A percentile compares a stretch with the other conserved stretches of the same genome.
Conservation (phyloP, 345 rosid genomes). For the Orychophragmus violaceus region DNA sequence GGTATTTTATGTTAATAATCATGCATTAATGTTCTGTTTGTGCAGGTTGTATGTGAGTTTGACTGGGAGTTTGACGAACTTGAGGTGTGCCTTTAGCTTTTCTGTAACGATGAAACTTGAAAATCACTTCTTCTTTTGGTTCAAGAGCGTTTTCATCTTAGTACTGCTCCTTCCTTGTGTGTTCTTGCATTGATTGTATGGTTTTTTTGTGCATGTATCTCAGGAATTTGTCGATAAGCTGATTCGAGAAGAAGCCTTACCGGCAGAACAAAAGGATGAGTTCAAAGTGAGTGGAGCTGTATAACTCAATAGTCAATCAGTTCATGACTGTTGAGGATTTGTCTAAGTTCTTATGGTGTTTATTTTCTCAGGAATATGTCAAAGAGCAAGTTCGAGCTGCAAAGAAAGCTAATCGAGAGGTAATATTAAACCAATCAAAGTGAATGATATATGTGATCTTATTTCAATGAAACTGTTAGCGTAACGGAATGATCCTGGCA, state of each 20-base stretch:
- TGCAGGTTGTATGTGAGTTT: slow-evolving; percentile 92
- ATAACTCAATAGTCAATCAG: neutral
- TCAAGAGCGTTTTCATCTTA: neutral
- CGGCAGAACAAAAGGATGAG: slow-evolving; percentile 77
- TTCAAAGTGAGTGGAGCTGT: slow-evolving; percentile 52
- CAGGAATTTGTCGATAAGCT: slow-evolving; percentile 70
- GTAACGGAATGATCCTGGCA: slow-evolving; percentile 20
- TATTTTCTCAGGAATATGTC: slow-evolving; percentile 55
- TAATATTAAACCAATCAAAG: slow-evolving; percentile 13
- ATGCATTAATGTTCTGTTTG: neutral
- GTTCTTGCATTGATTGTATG: slow-evolving; percentile 4
- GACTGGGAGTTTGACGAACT: slow-evolving; percentile 92
- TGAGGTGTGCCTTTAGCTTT: slow-evolving; percentile 49
- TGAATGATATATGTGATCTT: neutral
- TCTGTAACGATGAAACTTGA: neutral
- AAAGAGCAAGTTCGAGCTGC: slow-evolving; percentile 83
- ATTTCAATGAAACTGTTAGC: neutral
- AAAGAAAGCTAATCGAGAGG: slow-evolving; percentile 83
- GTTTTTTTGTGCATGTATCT: slow-evolving; percentile 7
- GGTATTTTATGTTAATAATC: neutral
- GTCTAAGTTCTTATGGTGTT: neutral
- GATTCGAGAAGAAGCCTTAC: slow-evolving; percentile 52
- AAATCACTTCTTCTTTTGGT: neutral
- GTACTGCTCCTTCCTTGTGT: neutral
- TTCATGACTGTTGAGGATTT: neutral